Evolutionary conservation across 768 basidiomycete species (phyloP), one percentile per base, ranked within the genome.

Genomic region (Steccherinum ochraceum): DNA sequence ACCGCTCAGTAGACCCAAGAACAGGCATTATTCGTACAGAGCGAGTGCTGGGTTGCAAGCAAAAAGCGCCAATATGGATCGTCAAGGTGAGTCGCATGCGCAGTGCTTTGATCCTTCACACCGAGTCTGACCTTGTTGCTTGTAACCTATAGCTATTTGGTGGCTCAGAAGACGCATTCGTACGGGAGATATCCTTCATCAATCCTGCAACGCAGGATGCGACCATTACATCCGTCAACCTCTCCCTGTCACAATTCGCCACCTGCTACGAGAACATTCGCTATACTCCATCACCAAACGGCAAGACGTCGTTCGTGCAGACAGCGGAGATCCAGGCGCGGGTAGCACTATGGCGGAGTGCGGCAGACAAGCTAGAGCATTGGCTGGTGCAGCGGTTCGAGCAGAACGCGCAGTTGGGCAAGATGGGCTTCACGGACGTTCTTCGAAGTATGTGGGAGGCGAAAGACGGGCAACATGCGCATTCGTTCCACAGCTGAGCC

Each of bases 11-110:
- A 12, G 84, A 95, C 70, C 80, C 89, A 24, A 67, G 74, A 50
- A 93, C 89, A 10, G 94, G 94, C 25, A 79, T 95, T 57, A 86
- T 96, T 62, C 80, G 93, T 58, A 96, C 91, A 41, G 94, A 97
- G 69, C 79, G 93, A 53, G 75, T 96, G 39, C 64, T 93, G 53
- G 91, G 91, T 23, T 93, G 91, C 67, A 92, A 93, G 67, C 94
- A 97, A 68, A 90, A 90, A 61, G 75, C 93, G 40, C 94, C 94
- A 43, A 66, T 64, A 61, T 97, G 94, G 94, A 90, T 96, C 49
- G 84, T 95, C 55, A 94, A 89, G 76, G 93, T 93, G 62, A 54
- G 81, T 68, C 46, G 18, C 35, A 44, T 12, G 18, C 24, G 12
- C 21, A 24, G 18, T 12, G 25, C 5, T 24, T 16, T 12, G 25